A percentile compares a stretch with the other conserved stretches of the same genome.
Conservation (phyloP, 305 asterid genomes). For the Withania somnifera region DNA sequence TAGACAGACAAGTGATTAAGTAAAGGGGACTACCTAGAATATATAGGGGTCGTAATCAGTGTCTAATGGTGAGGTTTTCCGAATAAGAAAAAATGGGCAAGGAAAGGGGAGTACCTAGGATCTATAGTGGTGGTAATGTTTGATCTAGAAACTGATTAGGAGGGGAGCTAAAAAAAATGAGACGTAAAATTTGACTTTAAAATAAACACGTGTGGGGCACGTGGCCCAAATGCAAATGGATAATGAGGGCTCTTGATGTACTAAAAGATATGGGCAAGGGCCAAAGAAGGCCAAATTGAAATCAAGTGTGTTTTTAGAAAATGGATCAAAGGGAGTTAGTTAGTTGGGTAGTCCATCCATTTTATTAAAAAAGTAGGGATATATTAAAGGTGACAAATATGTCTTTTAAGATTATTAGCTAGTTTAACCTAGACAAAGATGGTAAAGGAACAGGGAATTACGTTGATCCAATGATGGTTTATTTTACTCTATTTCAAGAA, state of each 20-base stretch:
- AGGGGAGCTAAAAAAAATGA: too few species aligned
- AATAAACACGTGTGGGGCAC: not conserved
- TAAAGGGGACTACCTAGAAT: not conserved
- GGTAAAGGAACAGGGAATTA: too few species aligned
- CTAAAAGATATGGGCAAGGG: too few species aligned
- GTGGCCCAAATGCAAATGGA: not conserved
- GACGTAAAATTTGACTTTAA: not conserved
- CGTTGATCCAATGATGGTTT: too few species aligned
- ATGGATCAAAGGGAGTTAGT: not conserved
- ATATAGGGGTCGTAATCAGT: not conserved
- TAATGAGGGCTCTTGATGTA: not conserved
- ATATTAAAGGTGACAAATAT: not conserved
- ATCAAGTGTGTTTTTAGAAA: not conserved
- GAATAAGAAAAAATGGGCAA: too few species aligned
- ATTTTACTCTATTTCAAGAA: too few species aligned
- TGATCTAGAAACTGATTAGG: not conserved
- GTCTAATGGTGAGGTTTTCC: too few species aligned
- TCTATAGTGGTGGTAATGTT: too few species aligned
- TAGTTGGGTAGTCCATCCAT: not conserved
- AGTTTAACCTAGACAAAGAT: too few species aligned
- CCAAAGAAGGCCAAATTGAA: not conserved
- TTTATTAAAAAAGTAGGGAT: not conserved
- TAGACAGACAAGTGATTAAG: not conserved
- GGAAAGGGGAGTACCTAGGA: too few species aligned
- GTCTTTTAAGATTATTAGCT: not conserved